Conservation (phyloP, 805 yeast genomes). For the Starmerella roubikii region DNA sequence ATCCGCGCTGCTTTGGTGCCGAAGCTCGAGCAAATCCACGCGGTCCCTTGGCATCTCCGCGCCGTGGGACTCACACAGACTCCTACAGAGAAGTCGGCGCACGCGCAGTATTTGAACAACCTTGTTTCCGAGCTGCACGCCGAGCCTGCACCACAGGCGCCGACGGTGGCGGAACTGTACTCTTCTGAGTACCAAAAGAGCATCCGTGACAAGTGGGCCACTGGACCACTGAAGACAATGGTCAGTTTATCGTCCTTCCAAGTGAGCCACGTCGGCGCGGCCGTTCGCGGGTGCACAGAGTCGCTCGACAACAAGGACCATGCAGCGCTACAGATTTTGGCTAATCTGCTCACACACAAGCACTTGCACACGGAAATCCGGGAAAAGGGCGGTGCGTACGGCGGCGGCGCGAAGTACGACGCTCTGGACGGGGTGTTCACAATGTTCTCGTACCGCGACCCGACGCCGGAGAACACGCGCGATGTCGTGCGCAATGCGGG, state of each 20-base stretch:
- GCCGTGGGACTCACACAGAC: conserved; percentile 22
- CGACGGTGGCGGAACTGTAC: conserved; percentile 3
- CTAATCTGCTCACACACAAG: conserved; percentile 69
- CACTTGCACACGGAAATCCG: conserved; percentile 79
- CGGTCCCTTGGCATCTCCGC: conserved; percentile 15
- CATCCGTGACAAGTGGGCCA: conserved; percentile 2
- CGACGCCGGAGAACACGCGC: conserved; percentile 62
- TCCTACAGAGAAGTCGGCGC: conserved; percentile 1
- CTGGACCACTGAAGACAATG: conserved; percentile 30
- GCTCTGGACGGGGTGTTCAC: conserved; percentile 69
- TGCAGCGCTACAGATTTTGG: conserved; percentile 68
- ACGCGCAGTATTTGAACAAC: conserved; percentile 7
- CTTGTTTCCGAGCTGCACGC: conserved; percentile 4
- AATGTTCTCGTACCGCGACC: conserved; percentile 88
- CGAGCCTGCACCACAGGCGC: conserved; percentile 27
- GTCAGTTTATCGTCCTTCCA: conserved; percentile 66
- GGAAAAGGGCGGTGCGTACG: conserved; percentile 96
- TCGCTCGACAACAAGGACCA: conserved; percentile 55
- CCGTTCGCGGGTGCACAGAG: conserved; percentile 46
- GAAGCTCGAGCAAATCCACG: conserved; percentile 32
- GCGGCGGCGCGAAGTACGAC: conserved; percentile 82
- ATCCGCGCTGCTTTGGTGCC: conserved; percentile 47
- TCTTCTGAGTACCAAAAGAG: background rate
- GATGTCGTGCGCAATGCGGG: conserved; percentile 44
- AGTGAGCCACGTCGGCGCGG: conserved; percentile 67